A percentile compares a stretch with the other conserved stretches of the same genome.
Conservation (phyloP, 176 grass and related monocot genomes). For the Sorghum bicolor region DNA sequence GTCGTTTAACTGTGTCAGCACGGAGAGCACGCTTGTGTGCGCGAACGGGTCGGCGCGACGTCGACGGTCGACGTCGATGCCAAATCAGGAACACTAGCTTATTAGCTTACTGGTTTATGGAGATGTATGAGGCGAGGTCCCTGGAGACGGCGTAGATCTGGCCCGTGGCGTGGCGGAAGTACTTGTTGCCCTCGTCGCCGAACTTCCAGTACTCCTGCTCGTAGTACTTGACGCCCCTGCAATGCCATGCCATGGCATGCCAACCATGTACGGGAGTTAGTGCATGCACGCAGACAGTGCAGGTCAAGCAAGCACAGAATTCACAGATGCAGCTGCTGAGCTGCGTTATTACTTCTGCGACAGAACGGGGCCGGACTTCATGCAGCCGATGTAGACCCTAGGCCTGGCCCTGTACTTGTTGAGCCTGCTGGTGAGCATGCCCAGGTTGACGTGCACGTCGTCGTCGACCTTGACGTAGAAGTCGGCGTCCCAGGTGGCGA, state of each 20-base stretch:
- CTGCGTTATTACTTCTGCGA: slow-evolving; percentile 53
- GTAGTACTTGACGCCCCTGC: slow-evolving; percentile 63
- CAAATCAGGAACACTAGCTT: not conserved
- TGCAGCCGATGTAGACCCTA: slow-evolving; percentile 75
- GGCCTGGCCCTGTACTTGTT: slow-evolving; percentile 43
- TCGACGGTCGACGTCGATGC: not conserved
- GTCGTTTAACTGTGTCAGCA: not conserved
- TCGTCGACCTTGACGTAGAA: slow-evolving; percentile 92
- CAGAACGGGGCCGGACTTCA: slow-evolving; percentile 80
- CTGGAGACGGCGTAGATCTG: slow-evolving; percentile 77
- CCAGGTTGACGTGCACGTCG: slow-evolving; percentile 80
- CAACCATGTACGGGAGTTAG: not conserved
- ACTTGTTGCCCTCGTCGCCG: slow-evolving; percentile 74
- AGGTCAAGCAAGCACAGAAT: not conserved
- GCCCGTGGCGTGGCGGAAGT: slow-evolving; percentile 76
- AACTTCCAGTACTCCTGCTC: slow-evolving; percentile 90
- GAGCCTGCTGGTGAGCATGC: slow-evolving; percentile 52
- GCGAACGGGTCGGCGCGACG: not conserved
- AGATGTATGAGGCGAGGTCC: slow-evolving; percentile 84
- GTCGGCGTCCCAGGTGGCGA: slow-evolving; percentile 66
- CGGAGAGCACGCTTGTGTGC: not conserved
- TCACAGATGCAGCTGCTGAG: not conserved
- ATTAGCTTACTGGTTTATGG: slow-evolving; percentile 64
- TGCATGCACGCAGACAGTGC: not conserved
- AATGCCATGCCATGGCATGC: not conserved